phyloP scores from a whole-genome alignment of 169 alveolate species.

The Perkinsus marinus region DNA sequence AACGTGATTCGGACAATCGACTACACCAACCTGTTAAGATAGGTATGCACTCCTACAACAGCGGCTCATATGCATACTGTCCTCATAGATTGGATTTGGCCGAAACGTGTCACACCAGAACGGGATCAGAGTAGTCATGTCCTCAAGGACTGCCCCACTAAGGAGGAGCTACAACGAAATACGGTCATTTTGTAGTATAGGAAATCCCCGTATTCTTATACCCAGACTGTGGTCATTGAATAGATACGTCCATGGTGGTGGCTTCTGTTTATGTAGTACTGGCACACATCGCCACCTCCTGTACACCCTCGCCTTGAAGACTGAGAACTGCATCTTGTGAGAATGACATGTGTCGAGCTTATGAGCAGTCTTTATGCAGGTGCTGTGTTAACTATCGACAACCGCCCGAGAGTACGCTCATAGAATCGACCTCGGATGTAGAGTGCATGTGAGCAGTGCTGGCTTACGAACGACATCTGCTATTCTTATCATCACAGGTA shows the following conservation, averaged over 20 bases:
- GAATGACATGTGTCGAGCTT: too few species aligned
- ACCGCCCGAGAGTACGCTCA: neutral
- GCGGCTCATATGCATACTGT: neutral
- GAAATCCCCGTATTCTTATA: neutral
- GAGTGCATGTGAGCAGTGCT: neutral
- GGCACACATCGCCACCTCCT: neutral
- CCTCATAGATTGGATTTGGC: neutral
- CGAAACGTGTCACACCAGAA: neutral
- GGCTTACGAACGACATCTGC: neutral
- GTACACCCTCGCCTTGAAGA: neutral
- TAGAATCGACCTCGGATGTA: neutral
- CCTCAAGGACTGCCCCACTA: neutral
- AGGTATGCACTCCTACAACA: neutral
- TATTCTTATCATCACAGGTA: neutral
- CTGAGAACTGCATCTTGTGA: neutral
- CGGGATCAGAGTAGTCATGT: neutral
- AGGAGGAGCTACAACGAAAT: neutral
- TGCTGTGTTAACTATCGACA: neutral
- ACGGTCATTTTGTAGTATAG: neutral
- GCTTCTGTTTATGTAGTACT: neutral
- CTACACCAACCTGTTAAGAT: neutral
- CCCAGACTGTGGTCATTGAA: neutral
- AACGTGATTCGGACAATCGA: neutral
- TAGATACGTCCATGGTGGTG: neutral
- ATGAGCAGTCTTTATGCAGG: neutral